Base-by-base conservation (phyloP, 2,329 filamentous ascomycete genomes). In the Beauveria varroae region DNA sequence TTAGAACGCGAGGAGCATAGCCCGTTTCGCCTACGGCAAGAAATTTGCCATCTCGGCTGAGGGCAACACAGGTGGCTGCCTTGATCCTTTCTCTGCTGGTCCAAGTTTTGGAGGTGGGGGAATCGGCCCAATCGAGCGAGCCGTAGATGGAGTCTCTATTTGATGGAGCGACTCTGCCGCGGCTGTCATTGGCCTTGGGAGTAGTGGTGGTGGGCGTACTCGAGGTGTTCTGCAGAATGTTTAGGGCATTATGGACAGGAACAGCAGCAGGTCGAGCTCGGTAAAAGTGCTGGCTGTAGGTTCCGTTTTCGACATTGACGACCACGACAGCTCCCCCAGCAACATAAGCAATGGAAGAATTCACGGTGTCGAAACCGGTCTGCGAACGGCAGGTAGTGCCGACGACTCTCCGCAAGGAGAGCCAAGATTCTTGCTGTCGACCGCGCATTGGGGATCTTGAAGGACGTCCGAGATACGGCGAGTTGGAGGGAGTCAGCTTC, bases 11-110 rank as follows among this genome's bases (percentile, higher is more conserved):
- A 6, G 95, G 95, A 58, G 88, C 90, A 74, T 98, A 97, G 24
- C 95, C 95, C 3, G 93, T 96, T 82, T 99, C 95, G 68, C 95
- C 95, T 3, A 98, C 89, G 9, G 93, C 95, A 57, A 99, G 79
- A 71, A 89, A 96, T 67, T 85, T 89, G 37, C 90, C 93, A 74
- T 97, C 92, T 1, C 87, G 86, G 70, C 92, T 97, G 65, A 99
- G 82, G 24, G 91, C 88, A 28, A 99, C 83, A 69, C 93, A 96
- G 5, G 93, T 96, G 2, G 93, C 91, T 20, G 95, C 90, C 76
- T 98, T 98, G 71, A 98, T 93, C 66, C 92, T 86, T 73, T 98
- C 95, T 65, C 91, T 86, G 60, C 91, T 95, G 1, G 90, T 92
- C 88, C 91, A 93, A 14, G 88, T 91, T 72, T 87, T 91, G 57